Evolutionary conservation across 495 filamentous ascomycete genomes (phyloP).

Genomic region (Daldinia vernicosa): DNA sequence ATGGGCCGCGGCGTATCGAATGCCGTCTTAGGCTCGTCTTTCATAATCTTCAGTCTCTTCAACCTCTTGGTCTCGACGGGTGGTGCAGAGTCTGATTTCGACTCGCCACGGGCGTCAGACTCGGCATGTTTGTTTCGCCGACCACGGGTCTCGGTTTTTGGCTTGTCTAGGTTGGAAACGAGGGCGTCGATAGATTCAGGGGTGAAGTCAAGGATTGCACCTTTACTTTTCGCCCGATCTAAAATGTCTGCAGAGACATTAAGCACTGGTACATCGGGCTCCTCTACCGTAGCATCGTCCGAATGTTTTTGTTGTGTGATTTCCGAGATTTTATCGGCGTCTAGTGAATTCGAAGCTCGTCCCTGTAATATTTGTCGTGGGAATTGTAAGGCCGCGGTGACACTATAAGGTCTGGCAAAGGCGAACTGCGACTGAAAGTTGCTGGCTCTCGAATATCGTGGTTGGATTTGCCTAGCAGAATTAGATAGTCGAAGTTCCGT

Average conservation of each 20-base stretch:
- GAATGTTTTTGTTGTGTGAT: not conserved
- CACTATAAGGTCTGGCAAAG: conserved; percentile 19
- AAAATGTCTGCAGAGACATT: conserved; percentile 10
- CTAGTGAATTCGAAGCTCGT: not conserved
- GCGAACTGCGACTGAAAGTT: conserved; percentile 9
- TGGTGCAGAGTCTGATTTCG: not conserved
- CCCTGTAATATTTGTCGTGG: not conserved
- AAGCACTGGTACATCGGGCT: not conserved
- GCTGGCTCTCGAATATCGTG: conserved; percentile 8
- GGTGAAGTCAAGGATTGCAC: conserved; percentile 46
- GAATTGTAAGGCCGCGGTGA: conserved; percentile 17
- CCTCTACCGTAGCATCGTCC: conserved; percentile 10
- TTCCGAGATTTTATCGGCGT: not conserved
- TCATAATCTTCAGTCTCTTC: conserved; percentile 38
- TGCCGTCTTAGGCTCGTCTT: conserved; percentile 1
- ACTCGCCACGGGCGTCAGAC: not conserved
- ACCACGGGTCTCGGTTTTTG: not conserved
- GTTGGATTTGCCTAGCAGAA: conserved; percentile 20
- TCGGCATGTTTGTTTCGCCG: not conserved
- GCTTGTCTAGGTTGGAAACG: conserved; percentile 11
- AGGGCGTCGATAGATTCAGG: conserved; percentile 47
- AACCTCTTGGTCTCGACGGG: conserved; percentile 21
- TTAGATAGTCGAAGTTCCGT: conserved; percentile 51
- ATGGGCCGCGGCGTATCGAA: not conserved
- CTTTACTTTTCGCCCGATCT: conserved; percentile 28